Evolutionary conservation across 2,329 filamentous ascomycete genomes (phyloP).

Genomic region (Diaporthe citrichinensis): DNA sequence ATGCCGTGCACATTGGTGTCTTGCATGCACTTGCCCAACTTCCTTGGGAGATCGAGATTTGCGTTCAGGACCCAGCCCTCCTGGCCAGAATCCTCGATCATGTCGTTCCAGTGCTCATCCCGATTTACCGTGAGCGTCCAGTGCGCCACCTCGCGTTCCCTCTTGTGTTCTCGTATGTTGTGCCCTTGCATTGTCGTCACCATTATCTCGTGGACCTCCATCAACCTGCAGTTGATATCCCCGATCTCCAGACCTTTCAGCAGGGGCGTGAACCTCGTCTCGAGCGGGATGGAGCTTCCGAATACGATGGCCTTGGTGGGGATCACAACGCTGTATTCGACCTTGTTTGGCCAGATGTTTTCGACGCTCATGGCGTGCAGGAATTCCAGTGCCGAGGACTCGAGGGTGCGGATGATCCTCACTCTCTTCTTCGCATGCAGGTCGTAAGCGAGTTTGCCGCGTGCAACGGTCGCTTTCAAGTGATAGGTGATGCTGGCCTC

Average conservation of each 20-base stretch:
- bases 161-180: slow-evolving; percentile 70
- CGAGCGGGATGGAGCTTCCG: slow-evolving; percentile 85
- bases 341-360: slow-evolving; percentile 97
- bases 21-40: slow-evolving; percentile 86
- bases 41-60: slow-evolving; percentile 81
- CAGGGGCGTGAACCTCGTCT: slow-evolving; percentile 89
- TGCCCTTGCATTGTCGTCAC: slow-evolving; percentile 61
- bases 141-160: slow-evolving; percentile 73
- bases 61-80: slow-evolving; percentile 76
- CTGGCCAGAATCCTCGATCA: slow-evolving; percentile 77
- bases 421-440: slow-evolving; percentile 84
- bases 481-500: slow-evolving; percentile 92
- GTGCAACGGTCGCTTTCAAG: slow-evolving; percentile 88
- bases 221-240: slow-evolving; percentile 83
- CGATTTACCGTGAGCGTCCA: slow-evolving; percentile 70
- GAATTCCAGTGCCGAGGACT: slow-evolving; percentile 81
- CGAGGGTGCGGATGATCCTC: slow-evolving; percentile 82
- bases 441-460: slow-evolving; percentile 91
- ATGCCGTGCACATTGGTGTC: slow-evolving; percentile 91
- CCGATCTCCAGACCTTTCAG: slow-evolving; percentile 90
- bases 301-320: slow-evolving; percentile 96
- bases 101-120: slow-evolving; percentile 76
- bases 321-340: slow-evolving; percentile 94
- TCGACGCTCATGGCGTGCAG: slow-evolving; percentile 94
- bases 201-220: slow-evolving; percentile 82